Evolutionary conservation across 306 rosid genomes (phyloP).

Genomic region (Vigna unguiculata): DNA sequence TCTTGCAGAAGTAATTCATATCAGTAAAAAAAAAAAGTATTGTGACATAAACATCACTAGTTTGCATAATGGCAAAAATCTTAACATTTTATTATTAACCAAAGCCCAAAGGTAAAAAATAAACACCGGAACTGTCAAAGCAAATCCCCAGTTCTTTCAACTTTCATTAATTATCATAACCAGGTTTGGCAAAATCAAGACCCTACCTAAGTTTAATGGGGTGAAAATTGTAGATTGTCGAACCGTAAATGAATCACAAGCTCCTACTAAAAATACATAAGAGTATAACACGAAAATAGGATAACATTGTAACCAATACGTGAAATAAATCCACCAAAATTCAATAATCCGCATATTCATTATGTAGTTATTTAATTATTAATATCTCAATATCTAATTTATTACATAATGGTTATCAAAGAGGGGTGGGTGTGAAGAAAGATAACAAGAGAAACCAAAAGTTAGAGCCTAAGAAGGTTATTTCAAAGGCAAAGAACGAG

Average conservation of each 20-base stretch:
- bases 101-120: background rate
- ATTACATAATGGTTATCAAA: background rate
- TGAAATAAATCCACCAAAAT: background rate
- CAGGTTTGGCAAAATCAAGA: background rate
- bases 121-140: background rate
- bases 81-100: background rate
- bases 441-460: background rate
- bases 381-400: background rate
- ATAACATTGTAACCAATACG: background rate
- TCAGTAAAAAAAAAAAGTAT: background rate
- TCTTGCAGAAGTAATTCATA: background rate
- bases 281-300: background rate
- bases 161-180: background rate
- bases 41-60: background rate
- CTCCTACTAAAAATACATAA: too few species aligned
- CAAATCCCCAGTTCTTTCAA: background rate
- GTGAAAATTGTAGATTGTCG: background rate
- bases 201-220: background rate
- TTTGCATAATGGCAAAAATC: background rate
- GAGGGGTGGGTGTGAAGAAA: background rate
- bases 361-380: background rate
- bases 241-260: too few species aligned
- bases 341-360: background rate
- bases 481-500: background rate
- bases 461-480: background rate